Percentiles rank a stretch among this genome's conserved stretches.
These are phyloP conservation scores for Tirmania nivea DNA, from an alignment of 495 filamentous ascomycete species.

Conservation along the genomic window DNA sequence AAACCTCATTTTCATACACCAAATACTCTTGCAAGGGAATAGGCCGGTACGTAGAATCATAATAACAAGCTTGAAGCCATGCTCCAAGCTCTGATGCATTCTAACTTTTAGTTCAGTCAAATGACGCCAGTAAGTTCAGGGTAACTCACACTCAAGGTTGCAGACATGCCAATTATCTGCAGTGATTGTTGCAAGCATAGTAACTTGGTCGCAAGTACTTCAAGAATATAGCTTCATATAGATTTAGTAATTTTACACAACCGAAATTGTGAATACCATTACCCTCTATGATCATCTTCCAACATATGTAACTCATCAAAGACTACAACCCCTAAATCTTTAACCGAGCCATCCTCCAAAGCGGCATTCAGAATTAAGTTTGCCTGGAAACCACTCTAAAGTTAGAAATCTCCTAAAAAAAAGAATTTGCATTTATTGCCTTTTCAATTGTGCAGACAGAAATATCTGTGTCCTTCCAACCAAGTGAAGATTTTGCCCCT, in stretches of 20 bases:
- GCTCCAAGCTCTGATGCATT: slow-evolving; percentile 45
- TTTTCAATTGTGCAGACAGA: slow-evolving; percentile 72
- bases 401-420: slow-evolving; percentile 6
- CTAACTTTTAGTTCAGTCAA: slow-evolving; percentile 20
- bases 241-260: too few relatives aligned
- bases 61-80: slow-evolving; percentile 53
- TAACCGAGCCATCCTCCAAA: slow-evolving; percentile 48
- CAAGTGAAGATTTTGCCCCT: slow-evolving; percentile 39
- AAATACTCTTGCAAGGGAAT: slow-evolving; percentile 55
- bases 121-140: not conserved
- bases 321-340: slow-evolving; percentile 43
- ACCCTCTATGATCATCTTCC: slow-evolving; percentile 52
- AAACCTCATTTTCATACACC: slow-evolving; percentile 53
- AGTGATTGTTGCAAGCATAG: slow-evolving; percentile 44
- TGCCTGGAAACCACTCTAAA: slow-evolving; percentile 28
- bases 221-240: slow-evolving; percentile 35
- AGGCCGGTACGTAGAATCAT: slow-evolving; percentile 51
- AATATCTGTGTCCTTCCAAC: slow-evolving; percentile 58
- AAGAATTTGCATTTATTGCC: slow-evolving; percentile 22
- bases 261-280: not conserved
- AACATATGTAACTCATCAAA: slow-evolving; percentile 72
- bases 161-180: slow-evolving; percentile 69
- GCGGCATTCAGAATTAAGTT: slow-evolving; percentile 58
- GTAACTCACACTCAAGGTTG: slow-evolving; percentile 41
- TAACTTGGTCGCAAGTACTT: slow-evolving; percentile 61